Evolutionary conservation across 129 eudicot genomes (phyloP).

Genomic region (Dittrichia graveolens): DNA sequence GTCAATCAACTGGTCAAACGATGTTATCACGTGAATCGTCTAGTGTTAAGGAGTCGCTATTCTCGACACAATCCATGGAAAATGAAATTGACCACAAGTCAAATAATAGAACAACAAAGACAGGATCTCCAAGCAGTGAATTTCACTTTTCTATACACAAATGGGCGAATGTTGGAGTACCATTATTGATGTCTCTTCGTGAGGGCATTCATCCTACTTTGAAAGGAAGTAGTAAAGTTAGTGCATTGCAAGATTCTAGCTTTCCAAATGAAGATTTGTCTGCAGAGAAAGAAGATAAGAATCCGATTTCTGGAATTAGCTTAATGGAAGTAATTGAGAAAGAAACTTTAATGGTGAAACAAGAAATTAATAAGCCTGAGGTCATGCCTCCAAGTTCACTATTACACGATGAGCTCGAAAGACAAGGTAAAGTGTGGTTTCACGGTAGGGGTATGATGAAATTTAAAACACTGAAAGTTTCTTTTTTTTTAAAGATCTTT

Average conservation of each 20-base stretch:
- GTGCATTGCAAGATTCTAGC: slow-evolving; percentile 31
- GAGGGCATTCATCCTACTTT: slow-evolving; percentile 36
- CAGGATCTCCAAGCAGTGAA: slow-evolving; percentile 41
- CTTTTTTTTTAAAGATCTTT: background rate
- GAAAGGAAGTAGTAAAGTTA: slow-evolving; percentile 44
- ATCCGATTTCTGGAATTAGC: slow-evolving; percentile 28
- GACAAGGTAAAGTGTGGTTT: slow-evolving; percentile 48
- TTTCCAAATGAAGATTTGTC: slow-evolving; percentile 23
- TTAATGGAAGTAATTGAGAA: slow-evolving; percentile 31
- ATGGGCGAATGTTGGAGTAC: slow-evolving; percentile 78
- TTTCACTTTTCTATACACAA: slow-evolving; percentile 92
- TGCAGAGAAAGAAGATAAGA: slow-evolving; percentile 24
- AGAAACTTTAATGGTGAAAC: slow-evolving; percentile 29
- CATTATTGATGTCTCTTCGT: slow-evolving; percentile 52
- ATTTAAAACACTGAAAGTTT: background rate
- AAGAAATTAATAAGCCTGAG: slow-evolving; percentile 28
- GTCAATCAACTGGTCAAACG: slow-evolving; percentile 37
- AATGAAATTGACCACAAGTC: slow-evolving; percentile 30
- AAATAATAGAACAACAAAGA: slow-evolving; percentile 26
- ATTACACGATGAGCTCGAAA: slow-evolving; percentile 35
- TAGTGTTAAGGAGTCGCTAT: slow-evolving; percentile 28
- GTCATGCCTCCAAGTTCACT: slow-evolving; percentile 39
- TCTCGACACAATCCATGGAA: slow-evolving; percentile 26
- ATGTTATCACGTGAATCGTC: slow-evolving; percentile 50
- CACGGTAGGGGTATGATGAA: slow-evolving; percentile 2